Conservation (phyloP, 345 rosid species). For the Zanthoxylum bungeanum region DNA sequence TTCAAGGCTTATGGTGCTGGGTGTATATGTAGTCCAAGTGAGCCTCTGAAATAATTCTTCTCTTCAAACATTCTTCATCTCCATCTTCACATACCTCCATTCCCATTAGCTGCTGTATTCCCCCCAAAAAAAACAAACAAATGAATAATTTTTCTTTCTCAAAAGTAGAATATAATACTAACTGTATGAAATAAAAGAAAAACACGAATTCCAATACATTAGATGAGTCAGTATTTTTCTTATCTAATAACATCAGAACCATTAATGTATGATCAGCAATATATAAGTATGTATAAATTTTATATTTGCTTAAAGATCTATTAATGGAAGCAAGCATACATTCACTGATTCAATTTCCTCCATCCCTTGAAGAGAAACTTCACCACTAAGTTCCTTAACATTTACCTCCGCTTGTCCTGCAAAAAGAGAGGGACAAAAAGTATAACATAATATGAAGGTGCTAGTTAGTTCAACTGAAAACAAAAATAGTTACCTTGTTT, state of each 20-base stretch:
- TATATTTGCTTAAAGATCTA: background rate
- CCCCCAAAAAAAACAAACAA: background rate
- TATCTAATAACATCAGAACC: too few relatives aligned
- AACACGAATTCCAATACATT: too few relatives aligned
- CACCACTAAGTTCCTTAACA: slow-evolving; percentile 19
- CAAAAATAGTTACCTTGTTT: slow-evolving; percentile 23
- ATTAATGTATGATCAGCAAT: too few relatives aligned
- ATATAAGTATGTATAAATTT: too few relatives aligned
- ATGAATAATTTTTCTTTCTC: background rate
- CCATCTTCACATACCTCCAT: slow-evolving; percentile 42
- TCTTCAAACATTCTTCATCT: slow-evolving; percentile 61
- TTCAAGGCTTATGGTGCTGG: slow-evolving; percentile 63
- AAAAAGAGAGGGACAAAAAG: background rate
- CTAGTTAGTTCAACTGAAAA: background rate
- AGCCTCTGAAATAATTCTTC: slow-evolving; percentile 59
- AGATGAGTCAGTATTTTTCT: too few relatives aligned
- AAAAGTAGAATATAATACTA: background rate
- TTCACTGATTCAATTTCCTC: slow-evolving; percentile 28
- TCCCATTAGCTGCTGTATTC: slow-evolving; percentile 46
- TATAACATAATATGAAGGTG: background rate
- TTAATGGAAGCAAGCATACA: slow-evolving; percentile 23
- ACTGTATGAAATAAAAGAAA: background rate
- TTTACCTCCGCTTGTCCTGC: slow-evolving; percentile 32
- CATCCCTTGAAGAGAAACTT: slow-evolving; percentile 17
- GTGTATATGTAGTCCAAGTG: slow-evolving; percentile 95